Evolutionary conservation across 2,329 filamentous ascomycete species (phyloP), one percentile per base, ranked within the genome.

Genomic region (Penicillium sp.): DNA sequence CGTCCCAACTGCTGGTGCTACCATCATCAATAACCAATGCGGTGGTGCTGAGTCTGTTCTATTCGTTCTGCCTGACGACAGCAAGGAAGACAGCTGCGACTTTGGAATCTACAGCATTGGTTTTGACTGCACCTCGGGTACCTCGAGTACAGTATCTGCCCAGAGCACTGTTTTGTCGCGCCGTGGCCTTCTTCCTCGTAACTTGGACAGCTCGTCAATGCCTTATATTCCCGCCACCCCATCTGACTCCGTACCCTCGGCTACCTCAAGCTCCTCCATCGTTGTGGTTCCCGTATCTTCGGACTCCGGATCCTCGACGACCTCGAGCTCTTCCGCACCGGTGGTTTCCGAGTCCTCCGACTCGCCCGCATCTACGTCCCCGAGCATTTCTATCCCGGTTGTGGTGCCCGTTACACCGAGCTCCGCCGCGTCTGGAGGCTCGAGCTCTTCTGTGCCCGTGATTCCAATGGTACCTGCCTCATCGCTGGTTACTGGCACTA

Each of bases 41-140:
- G 92, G 91, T 82, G 92, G 92, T 73, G 92, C 92, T 59, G 90
- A 81, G 69, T 85, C 84, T 51, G 90, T 96, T 55, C 85, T 82
- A 48, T 85, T 96, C 69, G 76, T 79, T 58, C 73, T 82, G 52
- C 83, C 86, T 67, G 75, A 82, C 57, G 71, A 79, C 47, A 73
- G 69, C 56, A 79, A 80, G 66, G 69, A 76, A 53, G 79, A 83
- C 69, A 73, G 79, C 63, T 94, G 89, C 78, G 80, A 81, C 63
- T 80, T 95, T 63, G 84, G 85, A 63, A 82, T 67, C 48, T 63
- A 62, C 51, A 58, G 51, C 20, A 57, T 68, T 49, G 54, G 56
- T 49, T 70, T 66, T 38, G 57, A 65, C 62, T 65, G 63, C 56
- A 58, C 57, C 28, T 63, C 65, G 25, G 61, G 57, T 22, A 59